phyloP scores from a whole-genome alignment of 495 filamentous ascomycete genomes.

The Polyplosphaeria fusca region DNA sequence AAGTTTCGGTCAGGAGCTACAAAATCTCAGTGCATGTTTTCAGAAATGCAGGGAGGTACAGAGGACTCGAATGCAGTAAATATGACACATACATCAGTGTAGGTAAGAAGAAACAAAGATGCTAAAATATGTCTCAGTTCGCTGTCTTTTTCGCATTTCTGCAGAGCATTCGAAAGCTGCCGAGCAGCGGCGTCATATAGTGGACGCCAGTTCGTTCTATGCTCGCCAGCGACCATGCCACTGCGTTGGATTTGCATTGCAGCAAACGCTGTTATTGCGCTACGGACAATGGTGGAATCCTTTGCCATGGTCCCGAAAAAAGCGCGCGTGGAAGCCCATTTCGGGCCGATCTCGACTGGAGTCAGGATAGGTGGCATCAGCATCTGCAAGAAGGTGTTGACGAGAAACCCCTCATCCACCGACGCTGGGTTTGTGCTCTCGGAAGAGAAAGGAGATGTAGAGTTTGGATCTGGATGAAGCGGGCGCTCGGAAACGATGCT shows the following conservation, averaged over 20 bases:
- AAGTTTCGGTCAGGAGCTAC: conserved; percentile 16
- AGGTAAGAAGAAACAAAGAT: conserved; percentile 12
- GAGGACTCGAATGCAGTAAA: not conserved
- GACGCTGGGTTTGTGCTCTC: not conserved
- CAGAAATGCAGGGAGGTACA: not conserved
- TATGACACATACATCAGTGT: conserved; percentile 12
- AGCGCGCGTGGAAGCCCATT: conserved; percentile 20
- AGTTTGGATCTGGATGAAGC: conserved; percentile 1
- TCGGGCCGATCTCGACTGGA: conserved; percentile 21
- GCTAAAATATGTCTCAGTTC: conserved; percentile 14
- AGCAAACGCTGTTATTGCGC: conserved; percentile 20
- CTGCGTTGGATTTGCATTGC: conserved; percentile 24
- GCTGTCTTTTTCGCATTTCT: conserved; percentile 4
- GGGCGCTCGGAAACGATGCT: not conserved
- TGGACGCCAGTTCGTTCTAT: conserved; percentile 10
- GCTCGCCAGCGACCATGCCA: not conserved
- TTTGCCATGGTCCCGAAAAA: conserved; percentile 21
- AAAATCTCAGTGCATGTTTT: not conserved
- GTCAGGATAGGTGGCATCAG: conserved; percentile 25
- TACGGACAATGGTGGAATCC: conserved; percentile 11
- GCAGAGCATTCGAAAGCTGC: conserved; percentile 9
- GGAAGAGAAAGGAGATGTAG: conserved; percentile 16
- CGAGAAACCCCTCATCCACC: conserved; percentile 8
- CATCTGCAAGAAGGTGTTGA: conserved; percentile 24
- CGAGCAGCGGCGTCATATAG: conserved; percentile 16